Percentiles rank a stretch among this genome's conserved stretches.
Conservation (phyloP, 345 rosid species). For the Hevea brasiliensis region DNA sequence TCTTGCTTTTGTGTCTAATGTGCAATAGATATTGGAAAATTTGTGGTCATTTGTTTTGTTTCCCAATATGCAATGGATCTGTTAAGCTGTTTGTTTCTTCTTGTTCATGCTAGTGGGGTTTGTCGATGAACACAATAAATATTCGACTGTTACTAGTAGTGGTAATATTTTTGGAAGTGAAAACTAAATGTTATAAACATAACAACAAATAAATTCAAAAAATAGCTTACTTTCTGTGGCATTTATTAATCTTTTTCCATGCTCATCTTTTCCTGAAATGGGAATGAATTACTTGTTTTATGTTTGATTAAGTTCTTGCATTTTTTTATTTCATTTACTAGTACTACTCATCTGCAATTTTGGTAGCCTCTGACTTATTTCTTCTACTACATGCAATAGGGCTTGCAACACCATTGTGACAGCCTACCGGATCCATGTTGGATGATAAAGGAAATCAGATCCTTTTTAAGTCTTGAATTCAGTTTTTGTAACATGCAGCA, state of each 20-base stretch:
- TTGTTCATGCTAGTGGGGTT: not conserved
- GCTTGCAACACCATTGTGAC: constrained; percentile 90
- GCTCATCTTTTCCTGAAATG: not conserved
- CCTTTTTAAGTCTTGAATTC: constrained; percentile 12
- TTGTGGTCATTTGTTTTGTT: not conserved
- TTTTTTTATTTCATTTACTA: not conserved
- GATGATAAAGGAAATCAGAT: constrained; percentile 33
- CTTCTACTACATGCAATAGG: constrained; percentile 56
- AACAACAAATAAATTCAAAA: not conserved
- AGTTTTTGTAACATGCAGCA: constrained; percentile 15
- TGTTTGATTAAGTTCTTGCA: not conserved
- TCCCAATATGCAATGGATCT: not conserved
- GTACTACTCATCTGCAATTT: not conserved
- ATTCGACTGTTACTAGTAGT: not conserved
- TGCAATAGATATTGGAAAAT: not conserved
- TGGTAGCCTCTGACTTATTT: constrained; percentile 28
- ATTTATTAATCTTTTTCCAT: not conserved
- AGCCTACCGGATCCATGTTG: constrained; percentile 45
- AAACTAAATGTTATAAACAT: not conserved
- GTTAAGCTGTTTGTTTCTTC: not conserved
- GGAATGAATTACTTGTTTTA: not conserved
- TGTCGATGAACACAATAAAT: too few species aligned
- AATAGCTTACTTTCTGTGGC: not conserved
- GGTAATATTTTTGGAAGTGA: not conserved
- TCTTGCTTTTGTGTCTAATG: too few species aligned